Evolutionary conservation across 2,329 filamentous ascomycete species (phyloP).

Genomic region (Byssoonygena ceratinophila): DNA sequence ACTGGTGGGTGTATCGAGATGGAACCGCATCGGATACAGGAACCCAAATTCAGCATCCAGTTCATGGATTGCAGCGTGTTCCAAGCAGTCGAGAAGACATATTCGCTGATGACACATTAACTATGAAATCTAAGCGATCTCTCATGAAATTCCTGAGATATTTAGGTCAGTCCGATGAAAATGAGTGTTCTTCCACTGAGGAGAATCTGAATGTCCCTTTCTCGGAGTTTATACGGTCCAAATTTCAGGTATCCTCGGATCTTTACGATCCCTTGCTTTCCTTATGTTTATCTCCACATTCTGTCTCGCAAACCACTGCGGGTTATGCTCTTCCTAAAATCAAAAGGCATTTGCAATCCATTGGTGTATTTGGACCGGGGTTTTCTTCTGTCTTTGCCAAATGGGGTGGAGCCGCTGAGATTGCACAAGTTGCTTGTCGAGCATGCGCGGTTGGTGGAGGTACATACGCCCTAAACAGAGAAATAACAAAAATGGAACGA

Average conservation of each 20-base stretch:
- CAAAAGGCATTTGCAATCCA: slow-evolving; percentile 69
- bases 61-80: slow-evolving; percentile 53
- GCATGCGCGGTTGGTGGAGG: slow-evolving; percentile 84
- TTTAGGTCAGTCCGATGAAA: slow-evolving; percentile 53
- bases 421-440: slow-evolving; percentile 83
- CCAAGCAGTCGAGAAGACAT: slow-evolving; percentile 87
- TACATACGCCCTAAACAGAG: slow-evolving; percentile 74
- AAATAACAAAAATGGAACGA: slow-evolving; percentile 39
- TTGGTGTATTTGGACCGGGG: slow-evolving; percentile 75
- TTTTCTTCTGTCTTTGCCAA: slow-evolving; percentile 86
- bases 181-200: slow-evolving; percentile 42
- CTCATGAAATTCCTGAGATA: slow-evolving; percentile 94
- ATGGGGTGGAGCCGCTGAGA: slow-evolving; percentile 82
- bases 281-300: slow-evolving; percentile 61
- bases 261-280: slow-evolving; percentile 57
- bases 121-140: slow-evolving; percentile 68
- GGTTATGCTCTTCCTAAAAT: slow-evolving; percentile 64
- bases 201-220: slow-evolving; percentile 46
- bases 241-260: slow-evolving; percentile 57
- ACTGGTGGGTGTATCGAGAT: slow-evolving; percentile 64
- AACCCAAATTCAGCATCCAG: slow-evolving; percentile 18
- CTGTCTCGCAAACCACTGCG: slow-evolving; percentile 45
- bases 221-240: slow-evolving; percentile 36
- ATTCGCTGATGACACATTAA: slow-evolving; percentile 65
- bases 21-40: slow-evolving; percentile 11